phyloP scores from a whole-genome alignment of 148 eudicot species.

The Oxyria digyna region DNA sequence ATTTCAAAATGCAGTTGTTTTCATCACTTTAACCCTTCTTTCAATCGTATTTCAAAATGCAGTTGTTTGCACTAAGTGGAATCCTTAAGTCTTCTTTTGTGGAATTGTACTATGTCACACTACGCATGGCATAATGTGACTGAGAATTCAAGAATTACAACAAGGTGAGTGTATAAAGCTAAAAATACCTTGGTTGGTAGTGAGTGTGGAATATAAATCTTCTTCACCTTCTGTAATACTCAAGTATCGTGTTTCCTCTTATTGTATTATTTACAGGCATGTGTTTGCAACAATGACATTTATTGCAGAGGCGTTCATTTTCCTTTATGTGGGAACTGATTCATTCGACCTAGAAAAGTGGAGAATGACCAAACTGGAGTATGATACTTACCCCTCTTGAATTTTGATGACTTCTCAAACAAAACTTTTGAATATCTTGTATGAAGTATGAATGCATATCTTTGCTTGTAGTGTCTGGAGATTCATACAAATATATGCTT shows the following conservation, averaged over 20 bases:
- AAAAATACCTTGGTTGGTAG: no score
- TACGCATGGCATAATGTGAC: constrained; percentile 95
- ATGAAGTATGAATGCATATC: background rate
- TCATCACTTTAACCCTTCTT: background rate
- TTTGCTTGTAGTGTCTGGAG: constrained; percentile 35
- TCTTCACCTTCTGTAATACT: background rate
- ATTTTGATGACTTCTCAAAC: background rate
- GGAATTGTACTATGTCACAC: constrained; percentile 93
- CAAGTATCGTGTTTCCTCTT: constrained; percentile 1
- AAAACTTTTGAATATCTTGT: background rate
- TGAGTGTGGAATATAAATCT: no score
- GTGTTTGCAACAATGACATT: constrained; percentile 89
- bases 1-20: background rate
- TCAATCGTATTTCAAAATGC: no score
- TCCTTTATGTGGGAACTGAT: constrained; percentile 91
- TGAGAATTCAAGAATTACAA: constrained; percentile 73
- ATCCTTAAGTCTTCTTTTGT: constrained; percentile 80
- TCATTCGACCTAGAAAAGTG: constrained; percentile 87
- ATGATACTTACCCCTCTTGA: constrained; percentile 4
- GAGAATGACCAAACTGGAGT: constrained; percentile 74
- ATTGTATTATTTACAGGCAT: constrained; percentile 38
- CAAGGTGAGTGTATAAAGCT: constrained; percentile 33
- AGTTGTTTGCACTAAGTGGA: constrained; percentile 75
- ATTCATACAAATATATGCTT: constrained; percentile 38
- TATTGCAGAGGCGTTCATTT: constrained; percentile 90